Evolutionary conservation across 225 moss, liverwort and hornwort species (phyloP), one percentile per base, ranked within the genome.

Genomic region (Physcomitrium patens): DNA sequence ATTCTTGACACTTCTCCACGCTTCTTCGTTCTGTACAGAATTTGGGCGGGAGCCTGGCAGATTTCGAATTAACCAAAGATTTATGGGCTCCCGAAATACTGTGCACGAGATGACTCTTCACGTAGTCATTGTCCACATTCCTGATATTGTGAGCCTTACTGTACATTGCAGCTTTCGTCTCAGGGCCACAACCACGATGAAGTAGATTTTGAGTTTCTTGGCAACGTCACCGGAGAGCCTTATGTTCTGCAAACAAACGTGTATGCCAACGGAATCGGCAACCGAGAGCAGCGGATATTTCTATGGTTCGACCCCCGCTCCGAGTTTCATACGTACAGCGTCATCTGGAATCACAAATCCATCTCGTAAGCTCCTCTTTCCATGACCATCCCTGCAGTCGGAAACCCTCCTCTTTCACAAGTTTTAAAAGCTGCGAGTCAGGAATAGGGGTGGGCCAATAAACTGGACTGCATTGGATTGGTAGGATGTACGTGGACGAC

Each of bases 401-500:
- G 31, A 37, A n/a, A 37, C 31, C 31, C 31, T 37, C 4, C 31
- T 37, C 31, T 37, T 37, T 37, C 31, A 37, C 7, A 37, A 37
- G 31, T 37, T 37, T n/a, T 4, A 37, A 4, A 37, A 37, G 31
- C 31, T 37, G 31, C 31, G 7, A 37, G 31, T 4, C 31, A 37
- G 7, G 4, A 7, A 7, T 37, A 37, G 31, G 31, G 31, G 31
- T 37, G 31, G 31, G 31, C 31, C 7, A 37, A 37, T 37, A 37
- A 37, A 37, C 31, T 37, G 31, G 67, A 0, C 9, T 66, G 14
- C 17, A 12, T 24, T 18, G 51, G 22, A 5, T 65, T 64, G 78
- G 77, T 76, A 94, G 92, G 37, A 89, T 95, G 81, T 87, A 91
- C 20, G 92, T 95, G 54, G 94, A 95, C 71, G 50, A 85, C 43